These are phyloP conservation scores for Moricandia moricandioides DNA, from an alignment of 345 rosid species.

Conservation along the genomic window DNA sequence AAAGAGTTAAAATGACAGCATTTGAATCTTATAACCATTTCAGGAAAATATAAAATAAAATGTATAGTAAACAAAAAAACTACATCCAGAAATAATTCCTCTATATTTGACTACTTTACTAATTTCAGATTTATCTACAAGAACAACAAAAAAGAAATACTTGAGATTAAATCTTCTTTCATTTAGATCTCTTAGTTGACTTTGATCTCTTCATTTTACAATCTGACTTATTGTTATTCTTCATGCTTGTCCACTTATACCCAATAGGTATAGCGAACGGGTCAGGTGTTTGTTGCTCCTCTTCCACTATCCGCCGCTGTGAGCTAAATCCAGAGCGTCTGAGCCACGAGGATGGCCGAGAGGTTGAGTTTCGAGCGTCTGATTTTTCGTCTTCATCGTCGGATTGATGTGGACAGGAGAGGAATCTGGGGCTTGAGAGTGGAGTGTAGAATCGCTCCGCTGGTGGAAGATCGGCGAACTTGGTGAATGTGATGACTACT, in stretches of 20 bases:
- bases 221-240: slow-evolving; percentile 40
- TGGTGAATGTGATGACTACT: slow-evolving; percentile 93
- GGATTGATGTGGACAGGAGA: slow-evolving; percentile 30
- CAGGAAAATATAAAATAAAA: neutral
- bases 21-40: slow-evolving; percentile 24
- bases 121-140: slow-evolving; percentile 29
- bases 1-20: neutral
- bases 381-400: slow-evolving; percentile 40
- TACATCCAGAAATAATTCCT: slow-evolving; percentile 13
- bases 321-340: slow-evolving; percentile 43
- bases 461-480: slow-evolving; percentile 77
- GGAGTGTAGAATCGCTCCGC: slow-evolving; percentile 89
- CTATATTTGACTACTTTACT: slow-evolving; percentile 24
- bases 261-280: slow-evolving; percentile 87
- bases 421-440: slow-evolving; percentile 71
- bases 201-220: slow-evolving; percentile 56
- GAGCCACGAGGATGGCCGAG: slow-evolving; percentile 50
- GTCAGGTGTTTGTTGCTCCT: slow-evolving; percentile 40
- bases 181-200: slow-evolving; percentile 60
- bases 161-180: neutral
- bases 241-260: slow-evolving; percentile 65
- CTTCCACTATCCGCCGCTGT: slow-evolving; percentile 40
- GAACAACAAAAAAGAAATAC: neutral
- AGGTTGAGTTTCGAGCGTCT: slow-evolving; percentile 34
- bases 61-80: slow-evolving; percentile 4